phyloP scores from a whole-genome alignment of 768 basidiomycete genomes.

The Xerocomellus dryophilus region DNA sequence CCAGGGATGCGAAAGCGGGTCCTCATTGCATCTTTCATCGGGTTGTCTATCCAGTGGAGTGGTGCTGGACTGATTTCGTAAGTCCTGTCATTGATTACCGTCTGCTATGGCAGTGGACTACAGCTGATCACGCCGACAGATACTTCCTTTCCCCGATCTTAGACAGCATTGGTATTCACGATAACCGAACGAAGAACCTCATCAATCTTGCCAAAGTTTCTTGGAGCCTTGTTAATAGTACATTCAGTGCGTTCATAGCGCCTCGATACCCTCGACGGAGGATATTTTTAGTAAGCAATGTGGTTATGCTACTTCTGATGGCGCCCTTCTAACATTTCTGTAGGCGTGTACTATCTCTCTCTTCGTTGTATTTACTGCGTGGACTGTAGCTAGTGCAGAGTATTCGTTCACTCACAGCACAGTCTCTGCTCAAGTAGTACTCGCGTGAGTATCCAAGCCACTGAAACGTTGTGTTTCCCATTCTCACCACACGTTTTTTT shows the following conservation, averaged over 20 bases:
- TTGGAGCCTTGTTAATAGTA: slow-evolving; percentile 8
- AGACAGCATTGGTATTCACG: slow-evolving; percentile 14
- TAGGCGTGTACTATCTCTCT: slow-evolving; percentile 14
- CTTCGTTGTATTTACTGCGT: slow-evolving; percentile 11
- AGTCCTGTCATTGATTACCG: neutral
- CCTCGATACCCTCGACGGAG: slow-evolving; percentile 8
- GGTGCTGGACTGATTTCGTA: slow-evolving; percentile 12
- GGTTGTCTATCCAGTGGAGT: slow-evolving; percentile 8
- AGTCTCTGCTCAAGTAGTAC: slow-evolving; percentile 3
- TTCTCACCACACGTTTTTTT: neutral
- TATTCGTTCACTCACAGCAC: slow-evolving; percentile 6
- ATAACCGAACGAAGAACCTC: slow-evolving; percentile 15
- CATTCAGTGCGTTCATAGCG: neutral
- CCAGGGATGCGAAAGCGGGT: slow-evolving; percentile 19
- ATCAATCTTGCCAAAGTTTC: slow-evolving; percentile 3
- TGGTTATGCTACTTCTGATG: no score
- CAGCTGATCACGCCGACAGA: neutral
- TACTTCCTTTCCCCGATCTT: slow-evolving; percentile 12
- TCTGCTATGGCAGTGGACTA: fast-evolving
- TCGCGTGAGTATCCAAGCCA: slow-evolving; percentile 5
- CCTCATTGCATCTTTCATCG: slow-evolving; percentile 8
- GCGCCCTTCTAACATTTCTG: neutral
- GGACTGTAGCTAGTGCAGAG: slow-evolving; percentile 17
- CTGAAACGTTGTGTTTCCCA: neutral
- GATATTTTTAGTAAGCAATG: slow-evolving; percentile 9